phyloP scores from a whole-genome alignment of 73 alveolate genomes.

The Symbiodinium pilosum region DNA sequence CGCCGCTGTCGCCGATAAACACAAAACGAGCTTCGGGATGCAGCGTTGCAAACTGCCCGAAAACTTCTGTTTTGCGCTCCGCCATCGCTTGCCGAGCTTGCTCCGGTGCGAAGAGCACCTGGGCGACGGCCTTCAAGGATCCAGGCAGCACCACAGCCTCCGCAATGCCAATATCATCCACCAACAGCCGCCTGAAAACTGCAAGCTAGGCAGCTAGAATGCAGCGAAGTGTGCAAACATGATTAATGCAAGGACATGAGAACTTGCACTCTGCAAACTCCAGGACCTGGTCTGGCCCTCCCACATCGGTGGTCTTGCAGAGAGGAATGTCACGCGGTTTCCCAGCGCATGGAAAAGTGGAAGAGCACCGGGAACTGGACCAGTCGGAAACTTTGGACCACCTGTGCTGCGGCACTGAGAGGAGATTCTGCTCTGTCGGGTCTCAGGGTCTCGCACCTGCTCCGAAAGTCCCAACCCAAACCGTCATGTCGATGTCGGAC shows the following conservation, averaged over 20 bases:
- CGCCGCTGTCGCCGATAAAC: conserved; percentile 27
- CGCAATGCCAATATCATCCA: conserved; percentile 81
- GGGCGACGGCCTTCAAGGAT: conserved; percentile 82
- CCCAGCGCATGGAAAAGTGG: conserved; percentile 55
- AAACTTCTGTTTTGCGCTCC: conserved; percentile 78
- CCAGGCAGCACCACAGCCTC: conserved; percentile 94
- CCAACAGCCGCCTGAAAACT: conserved; percentile 36
- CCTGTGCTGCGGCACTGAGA: background rate
- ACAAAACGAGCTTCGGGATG: conserved; percentile 43
- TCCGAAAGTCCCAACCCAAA: conserved; percentile 79
- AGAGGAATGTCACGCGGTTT: conserved; percentile 57
- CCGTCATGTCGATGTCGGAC: conserved; percentile 87
- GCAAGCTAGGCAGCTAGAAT: background rate
- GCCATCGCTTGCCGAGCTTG: conserved; percentile 88
- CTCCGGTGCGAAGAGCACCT: conserved; percentile 81
- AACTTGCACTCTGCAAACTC: background rate
- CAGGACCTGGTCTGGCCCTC: conserved; percentile 80
- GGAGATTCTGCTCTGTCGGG: background rate
- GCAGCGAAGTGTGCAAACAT: background rate
- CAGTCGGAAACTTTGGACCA: conserved; percentile 82
- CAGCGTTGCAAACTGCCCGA: conserved; percentile 81
- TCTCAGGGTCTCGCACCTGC: conserved; percentile 4
- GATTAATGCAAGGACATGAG: background rate
- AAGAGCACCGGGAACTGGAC: conserved; percentile 75
- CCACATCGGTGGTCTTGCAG: conserved; percentile 92